A percentile compares a stretch with the other conserved stretches of the same genome.
Conservation (phyloP, 2,329 filamentous ascomycete species). For the Aspergillus phoenicis region DNA sequence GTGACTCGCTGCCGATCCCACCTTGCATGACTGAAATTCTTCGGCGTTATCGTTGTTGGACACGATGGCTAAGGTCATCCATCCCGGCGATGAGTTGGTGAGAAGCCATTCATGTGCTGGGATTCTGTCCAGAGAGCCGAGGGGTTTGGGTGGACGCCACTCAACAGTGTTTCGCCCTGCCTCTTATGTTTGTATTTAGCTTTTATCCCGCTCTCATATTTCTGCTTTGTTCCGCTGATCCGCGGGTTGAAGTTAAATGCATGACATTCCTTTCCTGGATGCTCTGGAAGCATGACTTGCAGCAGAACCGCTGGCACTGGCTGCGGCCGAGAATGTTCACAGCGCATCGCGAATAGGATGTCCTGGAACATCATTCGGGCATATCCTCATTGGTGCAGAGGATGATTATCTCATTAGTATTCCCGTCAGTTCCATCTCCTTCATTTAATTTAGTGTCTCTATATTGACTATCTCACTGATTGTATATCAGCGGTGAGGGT, state of each 20-base stretch:
- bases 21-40: slow-evolving; percentile 16
- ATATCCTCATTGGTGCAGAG: not conserved
- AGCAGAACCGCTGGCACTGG: not conserved
- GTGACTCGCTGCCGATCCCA: slow-evolving; percentile 25
- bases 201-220: not conserved
- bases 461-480: not conserved
- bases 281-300: slow-evolving; percentile 2
- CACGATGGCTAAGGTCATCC: not conserved
- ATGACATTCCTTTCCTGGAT: not conserved
- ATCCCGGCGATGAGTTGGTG: not conserved
- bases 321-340: not conserved
- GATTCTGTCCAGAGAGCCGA: not conserved
- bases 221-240: not conserved
- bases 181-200: not conserved
- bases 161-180: not conserved
- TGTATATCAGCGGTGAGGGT: slow-evolving; percentile 10
- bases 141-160: not conserved
- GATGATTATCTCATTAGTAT: not conserved
- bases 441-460: not conserved
- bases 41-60: slow-evolving; percentile 1
- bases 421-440: not conserved
- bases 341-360: slow-evolving; percentile 1
- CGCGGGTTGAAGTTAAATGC: not conserved
- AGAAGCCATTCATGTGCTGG: not conserved
- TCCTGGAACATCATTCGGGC: not conserved